Evolutionary conservation across 441 rosid genomes (phyloP).

Genomic region (Gossypium schwendimanii): DNA sequence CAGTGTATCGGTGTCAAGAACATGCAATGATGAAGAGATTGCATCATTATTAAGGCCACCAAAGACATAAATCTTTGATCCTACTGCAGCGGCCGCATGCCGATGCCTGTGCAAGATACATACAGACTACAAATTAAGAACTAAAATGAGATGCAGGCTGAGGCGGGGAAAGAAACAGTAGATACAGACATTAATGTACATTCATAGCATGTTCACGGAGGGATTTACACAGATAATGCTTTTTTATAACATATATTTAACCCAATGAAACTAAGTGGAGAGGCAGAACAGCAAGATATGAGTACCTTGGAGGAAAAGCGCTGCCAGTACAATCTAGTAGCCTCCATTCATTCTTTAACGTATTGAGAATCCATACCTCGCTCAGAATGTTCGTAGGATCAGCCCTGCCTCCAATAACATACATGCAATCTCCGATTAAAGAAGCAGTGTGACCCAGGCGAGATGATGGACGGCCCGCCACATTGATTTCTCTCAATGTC

Average conservation of each 20-base stretch:
- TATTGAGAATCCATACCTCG: slow-evolving; percentile 72
- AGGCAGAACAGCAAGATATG: slow-evolving; percentile 4
- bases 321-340: slow-evolving; percentile 45
- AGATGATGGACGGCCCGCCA: slow-evolving; percentile 51
- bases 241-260: background rate
- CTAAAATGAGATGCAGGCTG: background rate
- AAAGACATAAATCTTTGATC: slow-evolving; percentile 60
- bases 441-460: slow-evolving; percentile 82
- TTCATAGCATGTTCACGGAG: slow-evolving; percentile 5
- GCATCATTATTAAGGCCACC: slow-evolving; percentile 68
- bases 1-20: slow-evolving; percentile 44
- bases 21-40: slow-evolving; percentile 51
- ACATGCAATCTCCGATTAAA: slow-evolving; percentile 54
- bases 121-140: slow-evolving; percentile 10
- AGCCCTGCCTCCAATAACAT: slow-evolving; percentile 79
- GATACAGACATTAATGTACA: background rate
- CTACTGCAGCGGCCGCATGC: slow-evolving; percentile 75
- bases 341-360: slow-evolving; percentile 47
- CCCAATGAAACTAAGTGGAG: background rate
- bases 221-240: background rate
- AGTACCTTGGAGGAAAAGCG: slow-evolving; percentile 56
- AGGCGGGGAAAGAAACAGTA: background rate
- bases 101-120: slow-evolving; percentile 57
- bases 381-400: slow-evolving; percentile 65
- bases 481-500: slow-evolving; percentile 32